These are phyloP conservation scores for Curvularia sp. DNA, from an alignment of 2,329 filamentous ascomycete species.

Conservation along the genomic window DNA sequence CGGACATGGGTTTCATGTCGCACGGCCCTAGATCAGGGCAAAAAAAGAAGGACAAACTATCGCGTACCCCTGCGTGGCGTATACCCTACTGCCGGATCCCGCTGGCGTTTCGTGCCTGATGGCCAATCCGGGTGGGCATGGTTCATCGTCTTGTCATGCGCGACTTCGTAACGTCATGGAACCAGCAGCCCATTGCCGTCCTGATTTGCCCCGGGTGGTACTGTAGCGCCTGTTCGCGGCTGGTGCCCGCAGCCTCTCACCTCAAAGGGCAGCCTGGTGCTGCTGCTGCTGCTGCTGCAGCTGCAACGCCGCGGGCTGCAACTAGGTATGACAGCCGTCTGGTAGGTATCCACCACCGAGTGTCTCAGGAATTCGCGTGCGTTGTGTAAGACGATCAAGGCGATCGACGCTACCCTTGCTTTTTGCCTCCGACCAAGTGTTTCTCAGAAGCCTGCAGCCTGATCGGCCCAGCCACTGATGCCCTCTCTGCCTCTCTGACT, in stretches of 20 bases:
- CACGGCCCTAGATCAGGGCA: conserved; percentile 29
- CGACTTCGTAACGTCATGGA: conserved; percentile 35
- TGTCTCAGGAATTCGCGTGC: conserved; percentile 37
- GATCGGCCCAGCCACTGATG: conserved; percentile 47
- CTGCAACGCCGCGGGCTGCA: background rate
- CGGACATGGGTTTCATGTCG: conserved; percentile 36
- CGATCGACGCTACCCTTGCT: conserved; percentile 46
- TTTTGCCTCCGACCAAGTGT: conserved; percentile 33
- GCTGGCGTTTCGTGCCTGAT: conserved; percentile 26
- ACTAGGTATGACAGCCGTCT: conserved; percentile 7
- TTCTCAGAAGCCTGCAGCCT: conserved; percentile 43
- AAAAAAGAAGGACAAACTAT: conserved; percentile 31
- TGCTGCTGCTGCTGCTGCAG: too few relatives aligned
- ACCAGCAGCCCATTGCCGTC: conserved; percentile 21
- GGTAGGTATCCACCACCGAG: conserved; percentile 14
- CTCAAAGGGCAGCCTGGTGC: background rate
- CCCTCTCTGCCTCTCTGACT: conserved; percentile 31
- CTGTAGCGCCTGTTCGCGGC: background rate
- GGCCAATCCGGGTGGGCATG: conserved; percentile 27
- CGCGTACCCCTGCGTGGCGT: conserved; percentile 30
- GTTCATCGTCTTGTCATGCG: conserved; percentile 12
- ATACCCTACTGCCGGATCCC: conserved; percentile 30
- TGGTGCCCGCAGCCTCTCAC: background rate
- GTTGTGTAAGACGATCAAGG: conserved; percentile 28
- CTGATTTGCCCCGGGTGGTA: background rate